Evolutionary conservation across 257 asterid species (phyloP).

Genomic region (Nicotiana noctiflora): DNA sequence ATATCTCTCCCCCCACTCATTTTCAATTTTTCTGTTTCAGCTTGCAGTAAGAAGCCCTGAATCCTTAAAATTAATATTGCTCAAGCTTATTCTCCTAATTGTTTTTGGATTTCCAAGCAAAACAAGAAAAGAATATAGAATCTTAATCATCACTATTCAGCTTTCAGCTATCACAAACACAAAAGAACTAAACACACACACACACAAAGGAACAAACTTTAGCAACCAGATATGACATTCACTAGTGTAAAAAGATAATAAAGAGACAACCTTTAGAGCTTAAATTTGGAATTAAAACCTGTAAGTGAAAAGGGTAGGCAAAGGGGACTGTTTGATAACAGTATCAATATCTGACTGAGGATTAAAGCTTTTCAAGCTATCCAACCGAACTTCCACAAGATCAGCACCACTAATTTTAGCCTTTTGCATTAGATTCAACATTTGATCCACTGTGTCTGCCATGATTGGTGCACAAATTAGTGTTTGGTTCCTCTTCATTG

Average conservation of each 20-base stretch:
- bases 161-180: background rate
- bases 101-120: background rate
- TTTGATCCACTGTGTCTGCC: slow-evolving; percentile 74
- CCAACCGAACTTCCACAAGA: slow-evolving; percentile 86
- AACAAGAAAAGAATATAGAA: background rate
- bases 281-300: slow-evolving; percentile 41
- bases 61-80: background rate
- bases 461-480: slow-evolving; percentile 91
- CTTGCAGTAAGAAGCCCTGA: background rate
- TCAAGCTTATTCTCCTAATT: background rate
- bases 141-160: background rate
- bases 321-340: slow-evolving; percentile 61
- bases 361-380: slow-evolving; percentile 61
- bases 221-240: background rate
- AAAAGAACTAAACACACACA: background rate
- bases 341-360: slow-evolving; percentile 44
- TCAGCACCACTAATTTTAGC: slow-evolving; percentile 84
- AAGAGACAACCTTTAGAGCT: background rate
- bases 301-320: slow-evolving; percentile 95
- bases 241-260: background rate
- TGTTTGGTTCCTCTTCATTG: slow-evolving; percentile 50
- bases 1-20: background rate
- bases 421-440: slow-evolving; percentile 58
- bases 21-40: background rate
- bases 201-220: background rate